These are phyloP conservation scores for Hypoxylon crocopeplum DNA, from an alignment of 495 filamentous ascomycete genomes.

Conservation along the genomic window DNA sequence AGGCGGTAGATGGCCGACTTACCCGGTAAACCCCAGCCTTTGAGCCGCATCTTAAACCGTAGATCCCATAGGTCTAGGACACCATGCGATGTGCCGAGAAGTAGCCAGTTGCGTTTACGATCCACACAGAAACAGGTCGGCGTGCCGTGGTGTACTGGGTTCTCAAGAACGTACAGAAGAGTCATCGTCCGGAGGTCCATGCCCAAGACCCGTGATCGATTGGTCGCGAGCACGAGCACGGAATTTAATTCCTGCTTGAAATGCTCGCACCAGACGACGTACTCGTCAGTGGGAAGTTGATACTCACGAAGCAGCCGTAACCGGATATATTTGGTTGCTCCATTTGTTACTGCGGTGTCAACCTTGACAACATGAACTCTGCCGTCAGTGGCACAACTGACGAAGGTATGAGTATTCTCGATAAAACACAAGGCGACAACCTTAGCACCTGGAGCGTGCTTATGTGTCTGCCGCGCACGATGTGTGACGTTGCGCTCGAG, in stretches of 20 bases:
- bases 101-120: slow-evolving; percentile 82
- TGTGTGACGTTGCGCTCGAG: slow-evolving; percentile 89
- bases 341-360: slow-evolving; percentile 68
- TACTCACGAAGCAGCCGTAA: slow-evolving; percentile 78
- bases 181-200: slow-evolving; percentile 90
- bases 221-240: slow-evolving; percentile 84
- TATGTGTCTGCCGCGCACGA: slow-evolving; percentile 85
- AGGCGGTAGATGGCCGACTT: slow-evolving; percentile 83
- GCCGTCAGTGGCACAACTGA: slow-evolving; percentile 89
- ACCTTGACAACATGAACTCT: slow-evolving; percentile 89
- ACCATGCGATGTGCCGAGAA: slow-evolving; percentile 91
- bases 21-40: slow-evolving; percentile 87
- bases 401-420: slow-evolving; percentile 91
- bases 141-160: slow-evolving; percentile 92
- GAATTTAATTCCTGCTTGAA: slow-evolving; percentile 83
- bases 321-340: slow-evolving; percentile 75
- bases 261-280: slow-evolving; percentile 91
- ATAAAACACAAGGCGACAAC: slow-evolving; percentile 87
- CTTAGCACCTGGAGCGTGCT: slow-evolving; percentile 69
- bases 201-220: slow-evolving; percentile 79
- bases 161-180: slow-evolving; percentile 79
- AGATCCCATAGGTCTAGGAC: slow-evolving; percentile 96
- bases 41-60: slow-evolving; percentile 84
- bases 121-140: slow-evolving; percentile 93
- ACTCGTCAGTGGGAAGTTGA: slow-evolving; percentile 75